Conservation (phyloP, 2,329 filamentous ascomycete genomes). For the Trichoderma sp. region DNA sequence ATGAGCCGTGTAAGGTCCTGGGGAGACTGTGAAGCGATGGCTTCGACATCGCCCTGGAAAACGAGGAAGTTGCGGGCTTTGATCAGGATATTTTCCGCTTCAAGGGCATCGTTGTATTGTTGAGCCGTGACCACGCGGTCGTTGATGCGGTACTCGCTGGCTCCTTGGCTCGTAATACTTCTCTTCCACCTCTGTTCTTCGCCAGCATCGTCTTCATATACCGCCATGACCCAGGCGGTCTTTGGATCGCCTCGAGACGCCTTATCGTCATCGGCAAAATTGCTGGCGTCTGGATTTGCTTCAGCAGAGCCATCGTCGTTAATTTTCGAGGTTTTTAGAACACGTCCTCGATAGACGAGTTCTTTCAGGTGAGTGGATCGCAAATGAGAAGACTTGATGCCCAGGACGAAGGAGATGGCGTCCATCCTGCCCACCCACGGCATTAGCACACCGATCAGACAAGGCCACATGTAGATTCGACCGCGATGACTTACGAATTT, state of each 20-base stretch:
- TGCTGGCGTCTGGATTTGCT: constrained; percentile 60
- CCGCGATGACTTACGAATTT: constrained; percentile 68
- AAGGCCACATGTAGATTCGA: no score
- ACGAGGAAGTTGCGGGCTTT: constrained; percentile 97
- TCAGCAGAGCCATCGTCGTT: constrained; percentile 82
- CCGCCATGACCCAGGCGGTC: constrained; percentile 97
- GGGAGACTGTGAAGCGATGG: constrained; percentile 91
- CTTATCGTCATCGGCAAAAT: constrained; percentile 58
- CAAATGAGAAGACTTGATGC: constrained; percentile 97
- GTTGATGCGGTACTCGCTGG: constrained; percentile 96
- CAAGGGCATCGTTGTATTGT: constrained; percentile 89
- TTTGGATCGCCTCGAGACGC: constrained; percentile 79
- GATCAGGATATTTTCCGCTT: constrained; percentile 94
- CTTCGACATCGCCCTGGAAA: constrained; percentile 96
- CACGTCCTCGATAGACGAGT: constrained; percentile 90
- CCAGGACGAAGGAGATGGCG: constrained; percentile 96
- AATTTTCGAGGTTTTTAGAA: constrained; percentile 87
- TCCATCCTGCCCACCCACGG: constrained; percentile 68
- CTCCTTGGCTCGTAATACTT: constrained; percentile 80
- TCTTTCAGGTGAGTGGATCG: constrained; percentile 92
- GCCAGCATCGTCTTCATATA: constrained; percentile 95
- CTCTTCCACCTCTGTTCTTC: constrained; percentile 96
- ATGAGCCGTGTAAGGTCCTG: constrained; percentile 91
- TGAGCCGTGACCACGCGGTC: constrained; percentile 82
- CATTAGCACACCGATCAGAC: neutral